These are phyloP conservation scores for Colletotrichum phormii DNA, from an alignment of 2,329 filamentous ascomycete genomes.

Conservation along the genomic window DNA sequence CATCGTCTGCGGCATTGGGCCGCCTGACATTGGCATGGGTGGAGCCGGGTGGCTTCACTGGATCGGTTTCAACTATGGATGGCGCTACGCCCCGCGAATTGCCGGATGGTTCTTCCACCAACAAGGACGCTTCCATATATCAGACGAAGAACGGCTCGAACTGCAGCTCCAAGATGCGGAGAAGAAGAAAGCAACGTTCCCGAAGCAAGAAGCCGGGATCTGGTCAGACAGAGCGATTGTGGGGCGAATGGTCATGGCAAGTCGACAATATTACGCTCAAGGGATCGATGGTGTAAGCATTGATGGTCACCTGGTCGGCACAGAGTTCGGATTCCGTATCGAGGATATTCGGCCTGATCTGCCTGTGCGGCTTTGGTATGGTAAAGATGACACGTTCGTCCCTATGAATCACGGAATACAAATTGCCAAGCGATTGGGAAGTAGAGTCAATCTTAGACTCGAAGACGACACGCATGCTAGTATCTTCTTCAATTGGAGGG, in stretches of 20 bases:
- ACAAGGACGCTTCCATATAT: slow-evolving; percentile 13
- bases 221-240: slow-evolving; percentile 24
- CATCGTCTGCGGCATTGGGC: slow-evolving; percentile 40
- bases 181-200: slow-evolving; percentile 10
- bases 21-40: slow-evolving; percentile 38
- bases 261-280: slow-evolving; percentile 29
- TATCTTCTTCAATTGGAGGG: slow-evolving; percentile 30
- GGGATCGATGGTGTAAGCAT: slow-evolving; percentile 28
- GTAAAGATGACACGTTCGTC: slow-evolving; percentile 21
- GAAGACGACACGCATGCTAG: slow-evolving; percentile 36
- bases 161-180: slow-evolving; percentile 16
- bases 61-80: slow-evolving; percentile 34
- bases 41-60: slow-evolving; percentile 35
- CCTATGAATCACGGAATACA: slow-evolving; percentile 32
- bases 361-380: slow-evolving; percentile 32
- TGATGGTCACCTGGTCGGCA: slow-evolving; percentile 24
- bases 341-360: slow-evolving; percentile 29
- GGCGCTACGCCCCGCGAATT: slow-evolving; percentile 30
- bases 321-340: slow-evolving; percentile 29
- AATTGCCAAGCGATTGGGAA: slow-evolving; percentile 30
- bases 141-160: slow-evolving; percentile 23
- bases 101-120: slow-evolving; percentile 24
- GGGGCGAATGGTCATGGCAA: slow-evolving; percentile 23
- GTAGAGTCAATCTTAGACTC: background rate
- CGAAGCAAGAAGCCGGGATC: slow-evolving; percentile 10